A percentile compares a stretch with the other conserved stretches of the same genome.
Evolutionary conservation across 1,139 yeast genomes (phyloP).

Genomic region (Candida mesenterica): DNA sequence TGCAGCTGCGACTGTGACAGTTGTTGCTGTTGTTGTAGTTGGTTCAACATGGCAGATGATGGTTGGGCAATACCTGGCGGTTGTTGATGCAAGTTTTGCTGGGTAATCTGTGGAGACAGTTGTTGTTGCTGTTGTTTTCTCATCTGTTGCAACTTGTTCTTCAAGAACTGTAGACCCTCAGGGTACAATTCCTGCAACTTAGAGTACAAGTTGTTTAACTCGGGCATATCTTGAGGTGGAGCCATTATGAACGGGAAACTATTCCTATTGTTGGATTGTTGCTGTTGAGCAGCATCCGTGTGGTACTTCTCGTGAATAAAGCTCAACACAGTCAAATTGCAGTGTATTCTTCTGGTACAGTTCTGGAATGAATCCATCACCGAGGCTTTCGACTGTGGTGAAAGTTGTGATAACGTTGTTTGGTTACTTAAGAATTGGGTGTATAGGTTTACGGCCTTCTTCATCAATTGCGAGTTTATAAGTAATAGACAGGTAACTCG

Average conservation of each 20-base stretch:
- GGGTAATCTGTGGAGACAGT: conserved; percentile 2
- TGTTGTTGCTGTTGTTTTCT: conserved; percentile 27
- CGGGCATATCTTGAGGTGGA: conserved; percentile 58
- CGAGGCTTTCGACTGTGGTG: conserved; percentile 36
- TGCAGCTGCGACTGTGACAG: conserved; percentile 3
- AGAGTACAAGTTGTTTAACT: conserved; percentile 45
- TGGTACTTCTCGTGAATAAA: conserved; percentile 54
- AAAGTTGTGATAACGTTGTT: conserved; percentile 35
- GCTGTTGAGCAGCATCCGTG: conserved; percentile 26
- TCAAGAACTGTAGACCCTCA: conserved; percentile 51
- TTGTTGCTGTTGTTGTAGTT: conserved; percentile 3
- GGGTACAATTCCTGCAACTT: conserved; percentile 54
- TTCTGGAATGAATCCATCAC: conserved; percentile 49
- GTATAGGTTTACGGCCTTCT: conserved; percentile 44
- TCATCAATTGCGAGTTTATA: conserved; percentile 52
- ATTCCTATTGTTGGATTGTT: conserved; percentile 27
- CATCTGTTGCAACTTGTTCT: conserved; percentile 44
- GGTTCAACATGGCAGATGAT: conserved; percentile 5
- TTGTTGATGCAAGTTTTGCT: conserved; percentile 4
- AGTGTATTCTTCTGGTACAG: conserved; percentile 52
- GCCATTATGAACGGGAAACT: conserved; percentile 52
- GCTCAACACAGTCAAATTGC: conserved; percentile 52
- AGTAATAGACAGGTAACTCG: conserved; percentile 51
- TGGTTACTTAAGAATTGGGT: conserved; percentile 36
- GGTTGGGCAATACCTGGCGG: conserved; percentile 1